Percentiles rank a stretch among this genome's conserved stretches.
phyloP scores from a whole-genome alignment of 305 asterid genomes.

The Solanum hybrid region DNA sequence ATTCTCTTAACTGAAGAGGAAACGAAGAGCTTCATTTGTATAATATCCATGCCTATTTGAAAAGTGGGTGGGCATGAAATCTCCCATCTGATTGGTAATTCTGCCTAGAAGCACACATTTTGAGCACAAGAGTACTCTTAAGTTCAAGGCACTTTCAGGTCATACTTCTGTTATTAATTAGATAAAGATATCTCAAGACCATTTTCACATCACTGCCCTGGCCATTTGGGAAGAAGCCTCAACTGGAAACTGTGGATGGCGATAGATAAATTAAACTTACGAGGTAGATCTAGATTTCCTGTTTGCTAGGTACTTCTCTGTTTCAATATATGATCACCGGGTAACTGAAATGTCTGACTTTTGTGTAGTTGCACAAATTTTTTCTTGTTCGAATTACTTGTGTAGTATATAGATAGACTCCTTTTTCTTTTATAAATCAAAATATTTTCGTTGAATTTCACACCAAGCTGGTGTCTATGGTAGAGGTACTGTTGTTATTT shows the following conservation, averaged over 20 bases:
- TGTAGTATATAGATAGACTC: not conserved
- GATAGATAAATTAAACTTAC: not conserved
- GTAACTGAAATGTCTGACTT: not conserved
- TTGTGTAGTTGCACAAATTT: not conserved
- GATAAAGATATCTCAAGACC: not conserved
- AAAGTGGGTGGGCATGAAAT: not conserved
- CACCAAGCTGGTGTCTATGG: not conserved
- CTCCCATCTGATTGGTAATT: not conserved
- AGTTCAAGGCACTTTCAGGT: not conserved
- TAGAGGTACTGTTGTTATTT: not conserved
- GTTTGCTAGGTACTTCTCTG: not conserved
- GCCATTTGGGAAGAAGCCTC: not conserved
- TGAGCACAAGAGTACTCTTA: not conserved
- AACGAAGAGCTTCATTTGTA: not conserved
- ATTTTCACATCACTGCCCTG: not conserved
- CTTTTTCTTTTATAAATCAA: not conserved
- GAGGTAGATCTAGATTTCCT: not conserved
- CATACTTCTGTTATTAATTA: not conserved
- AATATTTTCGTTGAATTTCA: not conserved
- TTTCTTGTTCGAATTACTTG: not conserved
- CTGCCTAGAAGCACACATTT: not conserved
- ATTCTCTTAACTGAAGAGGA: slow-evolving; percentile 1
- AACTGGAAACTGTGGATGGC: not conserved
- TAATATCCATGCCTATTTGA: not conserved
- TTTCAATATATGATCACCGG: not conserved